These are phyloP conservation scores for Vanderwaltozyma tropicalis DNA, from an alignment of 805 yeast species.

Conservation along the genomic window DNA sequence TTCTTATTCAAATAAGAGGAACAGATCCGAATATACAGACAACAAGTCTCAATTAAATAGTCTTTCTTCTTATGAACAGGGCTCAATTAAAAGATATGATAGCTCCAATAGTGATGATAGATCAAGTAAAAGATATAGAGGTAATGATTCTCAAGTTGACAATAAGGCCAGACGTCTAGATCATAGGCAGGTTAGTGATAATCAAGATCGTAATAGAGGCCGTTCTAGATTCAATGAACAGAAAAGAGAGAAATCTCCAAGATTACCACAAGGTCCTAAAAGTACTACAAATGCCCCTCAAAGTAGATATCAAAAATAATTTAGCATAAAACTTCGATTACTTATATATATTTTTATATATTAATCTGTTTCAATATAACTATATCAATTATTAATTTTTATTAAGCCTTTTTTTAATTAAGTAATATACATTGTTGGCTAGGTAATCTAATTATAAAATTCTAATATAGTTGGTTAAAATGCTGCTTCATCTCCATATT, in stretches of 20 bases:
- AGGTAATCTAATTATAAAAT: too few relatives aligned
- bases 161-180: not conserved
- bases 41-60: not conserved
- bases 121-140: constrained; percentile 6
- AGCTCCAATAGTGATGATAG: constrained; percentile 8
- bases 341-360: not conserved
- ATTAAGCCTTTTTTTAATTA: too few relatives aligned
- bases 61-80: not conserved
- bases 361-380: not conserved
- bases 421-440: too few relatives aligned
- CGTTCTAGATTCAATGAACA: not conserved
- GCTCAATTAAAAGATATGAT: not conserved
- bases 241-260: constrained; percentile 2
- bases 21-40: not conserved
- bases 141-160: not conserved
- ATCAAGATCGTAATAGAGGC: not conserved
- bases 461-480: constrained; percentile 1
- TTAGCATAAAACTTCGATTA: not conserved
- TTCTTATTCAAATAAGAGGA: not conserved
- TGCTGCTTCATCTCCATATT: constrained; percentile 29
- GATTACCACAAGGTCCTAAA: constrained; percentile 20
- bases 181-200: not conserved
- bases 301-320: constrained; percentile 2
- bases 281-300: constrained; percentile 1
- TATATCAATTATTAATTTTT: too few relatives aligned